Conservation (phyloP, 208 protist species). For the Trypanosoma conorhini region DNA sequence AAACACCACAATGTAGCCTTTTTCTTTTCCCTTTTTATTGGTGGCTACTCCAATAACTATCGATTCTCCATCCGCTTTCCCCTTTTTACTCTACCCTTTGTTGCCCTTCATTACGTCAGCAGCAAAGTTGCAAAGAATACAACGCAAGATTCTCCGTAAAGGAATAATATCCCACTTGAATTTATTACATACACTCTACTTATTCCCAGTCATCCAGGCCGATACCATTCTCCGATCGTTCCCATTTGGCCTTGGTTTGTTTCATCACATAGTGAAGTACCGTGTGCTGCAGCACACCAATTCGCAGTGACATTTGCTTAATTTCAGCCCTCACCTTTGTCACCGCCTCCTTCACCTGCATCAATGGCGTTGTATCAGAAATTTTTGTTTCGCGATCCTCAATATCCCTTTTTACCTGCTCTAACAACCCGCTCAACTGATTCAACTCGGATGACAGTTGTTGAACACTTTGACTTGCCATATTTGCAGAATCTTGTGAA, state of each 20-base stretch:
- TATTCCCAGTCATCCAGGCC: constrained; percentile 26
- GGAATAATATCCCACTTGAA: neutral
- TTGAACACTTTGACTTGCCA: constrained; percentile 82
- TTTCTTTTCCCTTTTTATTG: neutral
- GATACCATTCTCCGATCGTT: constrained; percentile 30
- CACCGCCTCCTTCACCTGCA: constrained; percentile 89
- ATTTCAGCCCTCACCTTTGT: constrained; percentile 86
- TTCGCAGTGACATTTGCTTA: constrained; percentile 89
- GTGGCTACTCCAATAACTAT: neutral
- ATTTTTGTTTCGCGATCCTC: constrained; percentile 87
- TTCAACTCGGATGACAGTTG: constrained; percentile 89
- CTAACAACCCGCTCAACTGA: constrained; percentile 81
- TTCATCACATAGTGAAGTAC: constrained; percentile 86
- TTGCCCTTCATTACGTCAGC: constrained; percentile 13
- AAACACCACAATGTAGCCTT: neutral
- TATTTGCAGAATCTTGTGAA: constrained; percentile 73
- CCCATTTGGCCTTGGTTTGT: constrained; percentile 72
- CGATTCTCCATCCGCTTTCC: neutral
- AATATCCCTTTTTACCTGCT: constrained; percentile 86
- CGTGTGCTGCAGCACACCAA: constrained; percentile 88
- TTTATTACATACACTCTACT: constrained; percentile 19
- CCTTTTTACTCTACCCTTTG: constrained; percentile 8
- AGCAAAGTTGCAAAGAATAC: neutral
- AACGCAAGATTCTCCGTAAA: neutral
- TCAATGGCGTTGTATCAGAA: constrained; percentile 86